Conservation (phyloP, 257 asterid genomes). For the Capsicum rhomboideum region DNA sequence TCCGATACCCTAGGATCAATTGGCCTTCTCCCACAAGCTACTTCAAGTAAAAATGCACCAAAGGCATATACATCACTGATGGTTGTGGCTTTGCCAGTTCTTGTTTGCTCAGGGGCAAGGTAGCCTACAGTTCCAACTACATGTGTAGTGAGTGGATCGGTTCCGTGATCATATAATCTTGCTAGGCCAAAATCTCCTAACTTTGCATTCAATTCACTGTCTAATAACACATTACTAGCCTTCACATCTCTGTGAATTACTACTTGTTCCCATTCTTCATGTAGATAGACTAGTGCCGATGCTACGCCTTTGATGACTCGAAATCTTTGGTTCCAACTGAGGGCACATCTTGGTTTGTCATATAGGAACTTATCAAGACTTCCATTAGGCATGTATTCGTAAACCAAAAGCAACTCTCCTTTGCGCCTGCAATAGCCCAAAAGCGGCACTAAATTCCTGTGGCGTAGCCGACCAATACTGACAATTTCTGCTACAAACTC, state of each 20-base stretch:
- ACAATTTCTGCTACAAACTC: conserved; percentile 61
- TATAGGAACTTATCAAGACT: conserved; percentile 33
- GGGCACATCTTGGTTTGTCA: background rate
- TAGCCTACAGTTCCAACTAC: conserved; percentile 18
- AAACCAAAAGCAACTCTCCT: conserved; percentile 50
- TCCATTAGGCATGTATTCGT: conserved; percentile 32
- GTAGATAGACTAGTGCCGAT: conserved; percentile 38
- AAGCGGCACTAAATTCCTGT: conserved; percentile 48
- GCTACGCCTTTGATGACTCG: conserved; percentile 9
- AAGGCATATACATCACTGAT: conserved; percentile 50
- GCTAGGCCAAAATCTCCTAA: background rate
- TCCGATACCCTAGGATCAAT: conserved; percentile 19
- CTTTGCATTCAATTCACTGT: conserved; percentile 35
- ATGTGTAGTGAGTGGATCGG: conserved; percentile 1
- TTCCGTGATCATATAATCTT: background rate
- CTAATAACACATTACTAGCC: conserved; percentile 53
- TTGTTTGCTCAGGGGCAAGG: conserved; percentile 47
- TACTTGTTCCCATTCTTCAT: conserved; percentile 61
- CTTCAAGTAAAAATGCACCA: conserved; percentile 64
- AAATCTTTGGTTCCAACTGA: conserved; percentile 4
- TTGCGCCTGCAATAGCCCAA: conserved; percentile 54
- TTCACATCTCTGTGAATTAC: conserved; percentile 69
- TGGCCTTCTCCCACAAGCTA: conserved; percentile 60
- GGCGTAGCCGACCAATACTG: conserved; percentile 60
- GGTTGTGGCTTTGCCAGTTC: conserved; percentile 22